These are phyloP conservation scores for Neurospora discreta DNA, from an alignment of 495 filamentous ascomycete species.

Conservation along the genomic window DNA sequence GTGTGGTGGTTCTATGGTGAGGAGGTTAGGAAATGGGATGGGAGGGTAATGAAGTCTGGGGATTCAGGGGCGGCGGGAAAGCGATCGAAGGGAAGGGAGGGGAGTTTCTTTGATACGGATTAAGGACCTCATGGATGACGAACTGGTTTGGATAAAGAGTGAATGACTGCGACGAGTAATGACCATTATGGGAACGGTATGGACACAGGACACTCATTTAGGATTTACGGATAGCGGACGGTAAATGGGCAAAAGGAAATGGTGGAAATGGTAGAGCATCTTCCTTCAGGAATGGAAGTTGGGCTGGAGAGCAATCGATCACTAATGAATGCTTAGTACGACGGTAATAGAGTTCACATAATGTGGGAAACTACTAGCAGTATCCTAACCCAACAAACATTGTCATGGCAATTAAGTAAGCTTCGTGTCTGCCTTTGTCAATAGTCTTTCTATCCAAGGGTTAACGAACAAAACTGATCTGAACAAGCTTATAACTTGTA, in stretches of 20 bases:
- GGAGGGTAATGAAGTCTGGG: slow-evolving; percentile 29
- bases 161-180: not conserved
- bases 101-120: slow-evolving; percentile 37
- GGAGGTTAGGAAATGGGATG: slow-evolving; percentile 25
- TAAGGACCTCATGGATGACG: slow-evolving; percentile 5
- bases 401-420: not conserved
- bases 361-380: not conserved
- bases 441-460: not conserved
- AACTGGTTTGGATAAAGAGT: not conserved
- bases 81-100: slow-evolving; percentile 25
- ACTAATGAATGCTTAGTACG: not conserved
- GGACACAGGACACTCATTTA: not conserved
- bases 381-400: not conserved
- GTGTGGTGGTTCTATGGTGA: slow-evolving; percentile 31
- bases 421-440: not conserved
- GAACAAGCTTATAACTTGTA: not conserved
- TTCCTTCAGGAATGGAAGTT: not conserved
- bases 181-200: not conserved
- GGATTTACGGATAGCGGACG: not conserved
- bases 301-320: not conserved
- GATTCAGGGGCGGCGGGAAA: slow-evolving; percentile 5
- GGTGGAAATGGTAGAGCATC: not conserved
- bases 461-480: not conserved
- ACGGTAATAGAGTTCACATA: not conserved
- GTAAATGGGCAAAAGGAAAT: not conserved